These are phyloP conservation scores for Nigrograna mackinnonii DNA, from an alignment of 2,329 filamentous ascomycete species.

Conservation along the genomic window DNA sequence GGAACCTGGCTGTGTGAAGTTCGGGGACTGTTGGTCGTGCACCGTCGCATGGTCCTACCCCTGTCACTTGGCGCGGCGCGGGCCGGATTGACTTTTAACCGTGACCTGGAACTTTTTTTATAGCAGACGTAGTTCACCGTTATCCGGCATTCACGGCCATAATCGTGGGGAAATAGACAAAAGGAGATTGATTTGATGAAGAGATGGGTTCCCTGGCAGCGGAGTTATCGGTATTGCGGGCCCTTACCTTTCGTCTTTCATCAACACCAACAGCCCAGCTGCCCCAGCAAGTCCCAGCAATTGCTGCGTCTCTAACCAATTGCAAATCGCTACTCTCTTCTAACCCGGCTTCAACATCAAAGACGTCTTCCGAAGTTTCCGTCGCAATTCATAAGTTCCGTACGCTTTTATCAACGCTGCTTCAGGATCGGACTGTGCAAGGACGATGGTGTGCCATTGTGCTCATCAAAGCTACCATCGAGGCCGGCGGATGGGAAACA, in stretches of 20 bases:
- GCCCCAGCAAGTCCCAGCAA: constrained; percentile 70
- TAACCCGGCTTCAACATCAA: constrained; percentile 59
- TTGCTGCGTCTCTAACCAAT: constrained; percentile 61
- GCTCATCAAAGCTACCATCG: constrained; percentile 78
- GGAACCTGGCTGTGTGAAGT: too few relatives aligned
- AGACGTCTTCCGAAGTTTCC: constrained; percentile 66
- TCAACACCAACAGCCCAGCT: constrained; percentile 74
- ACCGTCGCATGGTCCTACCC: too few relatives aligned
- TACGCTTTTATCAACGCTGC: constrained; percentile 73
- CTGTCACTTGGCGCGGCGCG: too few relatives aligned
- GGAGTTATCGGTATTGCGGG: constrained; percentile 34
- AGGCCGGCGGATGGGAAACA: constrained; percentile 83
- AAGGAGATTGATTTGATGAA: too few relatives aligned
- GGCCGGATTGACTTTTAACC: constrained; percentile 1
- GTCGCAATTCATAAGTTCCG: constrained; percentile 82
- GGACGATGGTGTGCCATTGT: constrained; percentile 78
- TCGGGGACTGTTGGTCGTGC: too few relatives aligned
- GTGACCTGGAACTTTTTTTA: constrained; percentile 8
- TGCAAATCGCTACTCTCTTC: constrained; percentile 66
- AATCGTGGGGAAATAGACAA: too few relatives aligned
- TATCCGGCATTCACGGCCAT: too few relatives aligned
- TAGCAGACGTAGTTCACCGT: too few relatives aligned
- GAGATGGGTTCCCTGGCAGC: too few relatives aligned
- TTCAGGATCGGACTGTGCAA: constrained; percentile 75
- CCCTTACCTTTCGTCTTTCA: constrained; percentile 69